Base-by-base conservation (phyloP, 495 filamentous ascomycete species). In the Aspergillus wentii region DNA sequence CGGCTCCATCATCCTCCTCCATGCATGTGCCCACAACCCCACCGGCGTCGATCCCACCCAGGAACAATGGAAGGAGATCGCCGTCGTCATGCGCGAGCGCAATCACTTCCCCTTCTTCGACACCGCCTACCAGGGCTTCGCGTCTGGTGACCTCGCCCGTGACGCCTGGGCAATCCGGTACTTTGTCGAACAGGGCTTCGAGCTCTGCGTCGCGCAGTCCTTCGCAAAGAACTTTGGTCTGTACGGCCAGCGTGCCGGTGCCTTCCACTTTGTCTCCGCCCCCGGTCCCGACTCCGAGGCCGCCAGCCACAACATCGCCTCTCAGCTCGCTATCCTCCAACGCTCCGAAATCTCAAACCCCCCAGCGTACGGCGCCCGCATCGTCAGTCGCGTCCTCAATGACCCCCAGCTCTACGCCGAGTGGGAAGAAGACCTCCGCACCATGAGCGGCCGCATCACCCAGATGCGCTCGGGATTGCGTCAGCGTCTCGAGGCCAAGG, bases 221-320 rank as follows among this genome's bases (percentile, higher is more conserved):
- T 99, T 95, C 60, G 90, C 92, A 44, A 98, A 99, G 76, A 99
- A 99, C 76, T 94, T 99, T 55, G 92, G 92, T 43, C 75, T 99
- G 15, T 99, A 99, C 60, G 91, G 91, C 45, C 83, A 99, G 73
- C 86, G 92, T 47, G 88, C 88, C 4, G 92, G 92, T 22, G 90
- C 86, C 52, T 99, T 97, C 82, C 92, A 99, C 61, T 92, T 88
- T 55, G 82, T 99, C 30, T 84, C 89, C 1, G 66, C 80, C 0
- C 82, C 91, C 0, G 73, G 78, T 1, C 33, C 80, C 4, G 79
- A 86, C 27, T 83, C 86, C 1, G 41, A 67, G n/a, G 77, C 71
- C 8, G 75, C 78, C 25, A 74, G 62, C 37, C 69, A 82, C 40
- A 38, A 68, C 19, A 80, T 99, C 35, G 80, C 85, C 5, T 88